phyloP scores from a whole-genome alignment of 78 protist genomes.

The Dictyostelium brefeldianum region DNA sequence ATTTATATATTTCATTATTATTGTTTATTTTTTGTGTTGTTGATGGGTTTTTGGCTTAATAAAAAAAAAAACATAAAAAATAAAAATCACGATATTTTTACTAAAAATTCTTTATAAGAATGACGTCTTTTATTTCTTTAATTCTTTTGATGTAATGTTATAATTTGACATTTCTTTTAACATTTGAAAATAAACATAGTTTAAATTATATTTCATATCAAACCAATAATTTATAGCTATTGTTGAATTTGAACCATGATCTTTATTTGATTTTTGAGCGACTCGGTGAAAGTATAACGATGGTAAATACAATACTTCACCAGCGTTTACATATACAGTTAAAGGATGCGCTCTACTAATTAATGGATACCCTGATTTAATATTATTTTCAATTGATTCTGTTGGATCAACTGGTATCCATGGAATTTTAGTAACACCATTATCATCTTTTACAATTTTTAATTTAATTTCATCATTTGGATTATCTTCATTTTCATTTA shows the following conservation, averaged over 20 bases:
- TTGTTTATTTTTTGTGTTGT: no score
- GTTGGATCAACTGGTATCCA: conserved; percentile 87
- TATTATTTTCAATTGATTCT: conserved; percentile 4
- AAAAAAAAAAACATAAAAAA: no score
- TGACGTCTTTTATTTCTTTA: no score
- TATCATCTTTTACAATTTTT: conserved; percentile 14
- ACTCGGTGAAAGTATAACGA: conserved; percentile 79
- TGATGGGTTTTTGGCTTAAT: no score
- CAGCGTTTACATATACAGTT: conserved; percentile 54
- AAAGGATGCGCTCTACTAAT: conserved; percentile 63
- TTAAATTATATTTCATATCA: conserved; percentile 71
- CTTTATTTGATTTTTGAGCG: conserved; percentile 12
- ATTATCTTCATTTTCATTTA: background rate
- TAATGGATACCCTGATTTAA: conserved; percentile 1
- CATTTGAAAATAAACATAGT: conserved; percentile 67
- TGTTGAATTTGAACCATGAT: background rate
- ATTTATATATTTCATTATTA: no score
- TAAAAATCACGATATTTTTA: no score
- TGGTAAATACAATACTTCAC: conserved; percentile 80
- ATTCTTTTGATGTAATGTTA: background rate
- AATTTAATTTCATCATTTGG: background rate
- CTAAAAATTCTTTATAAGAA: no score
- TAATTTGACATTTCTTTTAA: conserved; percentile 29
- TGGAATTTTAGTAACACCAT: background rate
- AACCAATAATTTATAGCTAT: conserved; percentile 87